A percentile compares a stretch with the other conserved stretches of the same genome.
These are phyloP conservation scores for Ananas comosus DNA, from an alignment of 176 grass and related monocot genomes.

Conservation along the genomic window DNA sequence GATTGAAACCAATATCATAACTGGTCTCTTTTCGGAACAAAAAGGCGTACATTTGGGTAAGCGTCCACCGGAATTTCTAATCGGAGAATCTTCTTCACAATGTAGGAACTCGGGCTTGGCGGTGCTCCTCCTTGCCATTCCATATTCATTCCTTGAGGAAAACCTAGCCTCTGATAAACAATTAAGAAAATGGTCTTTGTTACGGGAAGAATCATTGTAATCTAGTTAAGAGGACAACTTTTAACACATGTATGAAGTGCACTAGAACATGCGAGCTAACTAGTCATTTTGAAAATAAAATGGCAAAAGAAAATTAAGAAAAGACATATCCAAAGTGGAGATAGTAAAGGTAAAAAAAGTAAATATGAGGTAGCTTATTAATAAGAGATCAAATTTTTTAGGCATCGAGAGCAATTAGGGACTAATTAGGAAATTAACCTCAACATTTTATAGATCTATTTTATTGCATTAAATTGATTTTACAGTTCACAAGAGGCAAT, in stretches of 20 bases:
- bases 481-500: no score
- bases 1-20: neutral
- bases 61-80: slow-evolving; percentile 75
- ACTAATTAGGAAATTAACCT: no score
- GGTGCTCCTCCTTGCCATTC: slow-evolving; percentile 77
- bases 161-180: slow-evolving; percentile 46
- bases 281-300: neutral
- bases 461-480: no score
- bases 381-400: neutral
- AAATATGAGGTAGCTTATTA: neutral
- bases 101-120: slow-evolving; percentile 58
- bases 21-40: neutral
- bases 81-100: slow-evolving; percentile 77
- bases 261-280: no score
- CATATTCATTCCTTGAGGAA: slow-evolving; percentile 63
- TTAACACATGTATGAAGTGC: neutral
- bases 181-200: neutral
- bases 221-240: no score
- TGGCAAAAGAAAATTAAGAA: neutral
- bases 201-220: no score
- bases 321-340: neutral
- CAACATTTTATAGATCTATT: no score
- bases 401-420: no score
- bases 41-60: slow-evolving; percentile 62
- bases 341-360: neutral